Evolutionary conservation across 2,329 filamentous ascomycete species (phyloP).

Genomic region (Fusarium aywerte): DNA sequence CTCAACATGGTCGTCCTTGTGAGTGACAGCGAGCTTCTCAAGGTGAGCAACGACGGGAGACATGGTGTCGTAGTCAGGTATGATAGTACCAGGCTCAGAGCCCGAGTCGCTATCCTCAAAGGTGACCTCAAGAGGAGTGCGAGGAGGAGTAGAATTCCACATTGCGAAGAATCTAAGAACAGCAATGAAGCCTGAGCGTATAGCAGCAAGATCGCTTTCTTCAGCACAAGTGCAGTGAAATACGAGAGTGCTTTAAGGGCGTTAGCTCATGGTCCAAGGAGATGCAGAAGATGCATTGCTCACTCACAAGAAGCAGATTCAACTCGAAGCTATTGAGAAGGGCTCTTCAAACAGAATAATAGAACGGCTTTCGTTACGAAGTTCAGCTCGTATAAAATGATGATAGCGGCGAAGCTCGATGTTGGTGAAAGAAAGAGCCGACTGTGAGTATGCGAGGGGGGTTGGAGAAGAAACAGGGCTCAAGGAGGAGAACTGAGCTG

Average conservation of each 20-base stretch:
- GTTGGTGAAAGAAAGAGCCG: background rate
- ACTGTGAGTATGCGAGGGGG: background rate
- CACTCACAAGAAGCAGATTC: slow-evolving; percentile 13
- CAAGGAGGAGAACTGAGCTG: background rate
- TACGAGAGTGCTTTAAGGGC: background rate
- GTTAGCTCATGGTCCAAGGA: background rate
- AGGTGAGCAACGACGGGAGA: slow-evolving; percentile 17
- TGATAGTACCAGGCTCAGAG: background rate
- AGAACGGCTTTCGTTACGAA: background rate
- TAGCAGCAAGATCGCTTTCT: background rate
- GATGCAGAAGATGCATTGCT: background rate
- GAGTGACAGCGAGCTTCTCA: slow-evolving; percentile 7
- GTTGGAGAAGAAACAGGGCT: background rate
- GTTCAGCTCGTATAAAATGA: background rate
- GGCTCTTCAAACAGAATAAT: background rate
- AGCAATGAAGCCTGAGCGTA: background rate
- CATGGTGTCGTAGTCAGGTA: slow-evolving; percentile 8
- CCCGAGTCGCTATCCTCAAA: slow-evolving; percentile 6
- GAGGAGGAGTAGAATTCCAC: slow-evolving; percentile 2
- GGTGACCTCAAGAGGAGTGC: slow-evolving; percentile 3
- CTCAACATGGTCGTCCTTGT: slow-evolving; percentile 4
- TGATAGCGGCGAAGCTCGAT: background rate
- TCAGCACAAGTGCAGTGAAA: background rate
- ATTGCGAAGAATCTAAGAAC: background rate
- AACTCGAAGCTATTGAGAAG: background rate